Percentiles rank a stretch among this genome's conserved stretches.
Conservation (phyloP, 345 rosid genomes). For the Gossypioides kirkii region DNA sequence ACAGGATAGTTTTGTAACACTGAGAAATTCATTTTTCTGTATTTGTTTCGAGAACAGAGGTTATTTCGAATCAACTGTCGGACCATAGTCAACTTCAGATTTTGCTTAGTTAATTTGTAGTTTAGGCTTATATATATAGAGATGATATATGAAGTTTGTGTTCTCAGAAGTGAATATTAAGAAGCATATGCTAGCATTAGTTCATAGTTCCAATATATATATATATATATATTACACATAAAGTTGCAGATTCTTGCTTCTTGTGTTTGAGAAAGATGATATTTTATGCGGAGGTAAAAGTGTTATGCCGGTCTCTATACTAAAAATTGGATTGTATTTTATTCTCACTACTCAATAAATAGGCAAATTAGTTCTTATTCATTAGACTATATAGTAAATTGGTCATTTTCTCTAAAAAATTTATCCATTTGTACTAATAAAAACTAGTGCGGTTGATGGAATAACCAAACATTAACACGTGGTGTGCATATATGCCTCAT, state of each 20-base stretch:
- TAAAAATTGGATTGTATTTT: too few species aligned
- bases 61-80: too few species aligned
- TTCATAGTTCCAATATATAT: background rate
- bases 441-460: too few species aligned
- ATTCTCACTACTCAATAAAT: too few species aligned
- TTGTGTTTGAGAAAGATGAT: background rate
- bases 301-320: too few species aligned
- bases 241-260: background rate
- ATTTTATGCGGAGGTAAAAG: background rate
- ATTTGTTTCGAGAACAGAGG: background rate
- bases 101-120: background rate
- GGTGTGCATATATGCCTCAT: too few species aligned
- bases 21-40: background rate
- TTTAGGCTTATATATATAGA: too few species aligned
- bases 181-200: background rate
- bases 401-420: accelerated
- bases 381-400: too few species aligned
- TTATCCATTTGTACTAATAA: too few species aligned
- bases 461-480: too few species aligned
- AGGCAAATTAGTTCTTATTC: too few species aligned
- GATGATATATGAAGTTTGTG: too few species aligned
- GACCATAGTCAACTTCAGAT: background rate
- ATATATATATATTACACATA: background rate
- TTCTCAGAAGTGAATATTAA: background rate
- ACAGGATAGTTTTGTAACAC: background rate